Evolutionary conservation across 1,284 basidiomycete genomes (phyloP), one percentile per base, ranked within the genome.

Genomic region (Pisolithus thermaeus): DNA sequence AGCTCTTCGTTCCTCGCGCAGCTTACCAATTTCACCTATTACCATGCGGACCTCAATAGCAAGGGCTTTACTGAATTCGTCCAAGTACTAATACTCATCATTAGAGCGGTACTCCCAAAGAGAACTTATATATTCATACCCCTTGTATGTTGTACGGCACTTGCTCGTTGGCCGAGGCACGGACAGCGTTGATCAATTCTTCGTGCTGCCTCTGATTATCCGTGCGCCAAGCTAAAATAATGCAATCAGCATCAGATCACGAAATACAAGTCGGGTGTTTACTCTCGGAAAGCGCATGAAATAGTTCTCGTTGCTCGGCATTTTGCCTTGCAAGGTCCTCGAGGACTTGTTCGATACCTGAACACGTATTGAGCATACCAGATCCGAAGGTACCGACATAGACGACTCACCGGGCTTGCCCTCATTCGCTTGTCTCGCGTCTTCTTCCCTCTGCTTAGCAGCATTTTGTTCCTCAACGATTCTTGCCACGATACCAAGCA

Each of bases 41-140:
- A 90, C 73, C 73, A 87, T 83, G 27, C 85, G 79, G 6, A 90
- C 87, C 67, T 90, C 87, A n/a, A 76, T 73, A 5, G 88, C 85
- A 42, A 90, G 68, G 2, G 87, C 83, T 62, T 82, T 86, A 65
- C 85, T 89, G 67, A 90, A 90, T 51, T 90, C 86, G 56, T 89
- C 85, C 18, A 90, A 73, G 61, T 89, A 89, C 81, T 83, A 49
- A 36, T 35, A 35, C 47, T 47, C 37, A 28, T 50, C 40, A 7
- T 61, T 52, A 54, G 47, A 47, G 46, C 32, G 52, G 35, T n/a
- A 28, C 37, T 20, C 18, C 27, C 3, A 20, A 20, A 46, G 28
- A 7, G 47, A 14, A 46, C 4, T 40, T 23, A 12, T 16, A 35
- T 27, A 3, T 46, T 56, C 58, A 28, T 69, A 88, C 85, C 30